Base-by-base conservation (phyloP, 1,139 yeast genomes). In the Pichia sp. region DNA sequence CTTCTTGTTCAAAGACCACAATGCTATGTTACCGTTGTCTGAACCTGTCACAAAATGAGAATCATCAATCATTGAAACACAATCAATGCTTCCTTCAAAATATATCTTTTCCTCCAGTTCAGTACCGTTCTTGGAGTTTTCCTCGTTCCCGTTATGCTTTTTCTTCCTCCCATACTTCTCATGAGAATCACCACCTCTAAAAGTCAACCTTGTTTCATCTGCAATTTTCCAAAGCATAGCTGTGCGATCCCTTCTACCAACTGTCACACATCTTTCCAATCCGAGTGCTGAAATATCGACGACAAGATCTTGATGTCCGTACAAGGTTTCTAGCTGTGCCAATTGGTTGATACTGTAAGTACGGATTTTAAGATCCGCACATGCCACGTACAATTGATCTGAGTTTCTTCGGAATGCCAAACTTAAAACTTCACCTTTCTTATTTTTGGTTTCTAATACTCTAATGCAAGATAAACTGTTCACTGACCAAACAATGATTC, bases 211-310 rank as follows among this genome's bases (percentile, higher is more conserved):
- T 2, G 96, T 83, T 72, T 93, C 99, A 65, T 95, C 99, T 31
- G 96, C 82, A 61, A 93, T 90, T 70, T 95, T 93, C 99, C 99
- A 93, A 64, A 89, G 76, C 85, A 95, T 87, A 17, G 95, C 97
- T 1, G 97, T 88, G 64, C 95, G 84, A 71, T 93, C 99, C 65
- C 99, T 81, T 5, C 95, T 79, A 24, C 99, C 99, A 30, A 92
- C 98, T 27, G 96, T 89, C 42, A 93, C 93, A 75, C 99, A 93
- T 52, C 97, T 83, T 67, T 93, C 98, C 70, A 84, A 83, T 17
- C 83, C 81, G 60, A 93, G 75, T 0, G 97, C 87, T 29, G 91
- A 75, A 55, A 93, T 85, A 66, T 85, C 97, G 48, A 81, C 79
- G 46, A 93, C 92, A 55, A 80, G 76, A 68, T 95, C 99, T 73